Conservation (phyloP, 2,329 filamentous ascomycete species). For the Fusarium pilosicola region DNA sequence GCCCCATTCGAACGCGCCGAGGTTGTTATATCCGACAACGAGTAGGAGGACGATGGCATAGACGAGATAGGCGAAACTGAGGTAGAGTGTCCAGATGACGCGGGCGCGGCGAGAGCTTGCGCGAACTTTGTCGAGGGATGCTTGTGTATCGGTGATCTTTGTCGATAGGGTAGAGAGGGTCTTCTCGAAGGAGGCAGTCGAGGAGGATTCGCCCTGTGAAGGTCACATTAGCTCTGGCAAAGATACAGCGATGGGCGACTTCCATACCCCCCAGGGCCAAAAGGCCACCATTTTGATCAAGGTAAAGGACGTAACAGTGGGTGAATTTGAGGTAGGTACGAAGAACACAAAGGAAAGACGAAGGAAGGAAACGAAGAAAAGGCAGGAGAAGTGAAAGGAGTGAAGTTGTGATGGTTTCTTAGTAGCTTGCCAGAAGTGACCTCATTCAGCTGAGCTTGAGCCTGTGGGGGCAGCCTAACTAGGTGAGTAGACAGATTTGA, state of each 20-base stretch:
- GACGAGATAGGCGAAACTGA: slow-evolving; percentile 89
- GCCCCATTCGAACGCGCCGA: slow-evolving; percentile 80
- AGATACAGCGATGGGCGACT: slow-evolving; percentile 34
- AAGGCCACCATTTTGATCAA: slow-evolving; percentile 75
- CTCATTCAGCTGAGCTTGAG: slow-evolving; percentile 28
- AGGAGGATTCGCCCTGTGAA: slow-evolving; percentile 76
- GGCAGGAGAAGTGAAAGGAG: slow-evolving; percentile 7
- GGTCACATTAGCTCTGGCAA: slow-evolving; percentile 19
- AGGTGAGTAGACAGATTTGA: neutral
- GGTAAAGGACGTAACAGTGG: neutral
- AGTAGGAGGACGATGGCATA: slow-evolving; percentile 83
- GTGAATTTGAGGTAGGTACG: neutral
- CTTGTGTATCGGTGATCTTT: slow-evolving; percentile 81
- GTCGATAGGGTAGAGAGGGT: slow-evolving; percentile 81
- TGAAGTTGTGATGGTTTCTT: neutral
- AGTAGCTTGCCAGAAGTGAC: slow-evolving; percentile 17
- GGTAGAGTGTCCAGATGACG: slow-evolving; percentile 90
- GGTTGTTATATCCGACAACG: slow-evolving; percentile 84
- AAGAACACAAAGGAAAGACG: slow-evolving; percentile 20
- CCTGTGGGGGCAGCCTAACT: slow-evolving; percentile 5
- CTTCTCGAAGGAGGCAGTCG: slow-evolving; percentile 93
- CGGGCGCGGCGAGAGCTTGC: slow-evolving; percentile 80
- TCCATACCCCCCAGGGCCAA: slow-evolving; percentile 81
- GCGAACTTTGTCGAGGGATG: slow-evolving; percentile 77
- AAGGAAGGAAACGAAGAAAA: neutral